Evolutionary conservation across 352 stramenopile species (phyloP).

Genomic region (Phytophthora boehmeriae): DNA sequence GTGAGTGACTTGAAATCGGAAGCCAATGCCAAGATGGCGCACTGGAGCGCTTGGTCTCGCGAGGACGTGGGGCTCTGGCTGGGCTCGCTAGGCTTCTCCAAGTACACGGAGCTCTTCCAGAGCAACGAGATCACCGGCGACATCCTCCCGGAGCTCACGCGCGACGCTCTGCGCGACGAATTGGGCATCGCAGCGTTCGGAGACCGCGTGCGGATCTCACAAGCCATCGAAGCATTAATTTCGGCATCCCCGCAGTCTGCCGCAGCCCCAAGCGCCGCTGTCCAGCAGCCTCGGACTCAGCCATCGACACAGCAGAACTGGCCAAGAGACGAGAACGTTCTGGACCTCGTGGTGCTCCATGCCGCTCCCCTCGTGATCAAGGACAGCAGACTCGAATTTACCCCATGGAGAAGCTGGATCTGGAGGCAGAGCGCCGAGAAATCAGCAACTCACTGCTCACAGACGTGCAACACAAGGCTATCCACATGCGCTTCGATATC

Average conservation of each 20-base stretch:
- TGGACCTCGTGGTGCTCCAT: slow-evolving; percentile 84
- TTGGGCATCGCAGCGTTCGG: slow-evolving; percentile 66
- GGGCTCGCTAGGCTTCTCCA: slow-evolving; percentile 27
- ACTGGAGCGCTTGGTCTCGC: slow-evolving; percentile 45
- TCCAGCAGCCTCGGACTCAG: neutral
- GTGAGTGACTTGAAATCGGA: slow-evolving; percentile 2
- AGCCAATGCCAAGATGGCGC: slow-evolving; percentile 29
- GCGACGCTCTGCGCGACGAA: slow-evolving; percentile 68
- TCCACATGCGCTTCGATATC: slow-evolving; percentile 81
- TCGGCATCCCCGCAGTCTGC: slow-evolving; percentile 6
- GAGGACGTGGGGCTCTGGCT: slow-evolving; percentile 49
- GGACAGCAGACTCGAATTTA: slow-evolving; percentile 74
- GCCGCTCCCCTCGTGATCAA: slow-evolving; percentile 83
- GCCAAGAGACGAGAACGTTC: slow-evolving; percentile 48
- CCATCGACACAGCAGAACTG: slow-evolving; percentile 1
- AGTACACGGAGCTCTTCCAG: slow-evolving; percentile 50
- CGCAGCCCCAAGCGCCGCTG: slow-evolving; percentile 3
- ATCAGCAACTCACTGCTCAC: slow-evolving; percentile 75
- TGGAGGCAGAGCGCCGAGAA: slow-evolving; percentile 71
- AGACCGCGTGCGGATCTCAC: slow-evolving; percentile 61
- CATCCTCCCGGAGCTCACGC: slow-evolving; percentile 65
- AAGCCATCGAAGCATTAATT: slow-evolving; percentile 59
- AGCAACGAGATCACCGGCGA: slow-evolving; percentile 62
- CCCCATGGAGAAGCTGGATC: slow-evolving; percentile 85
- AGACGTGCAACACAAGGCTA: slow-evolving; percentile 75